phyloP scores from a whole-genome alignment of 768 basidiomycete species.

The Podaxis mareebaensis region DNA sequence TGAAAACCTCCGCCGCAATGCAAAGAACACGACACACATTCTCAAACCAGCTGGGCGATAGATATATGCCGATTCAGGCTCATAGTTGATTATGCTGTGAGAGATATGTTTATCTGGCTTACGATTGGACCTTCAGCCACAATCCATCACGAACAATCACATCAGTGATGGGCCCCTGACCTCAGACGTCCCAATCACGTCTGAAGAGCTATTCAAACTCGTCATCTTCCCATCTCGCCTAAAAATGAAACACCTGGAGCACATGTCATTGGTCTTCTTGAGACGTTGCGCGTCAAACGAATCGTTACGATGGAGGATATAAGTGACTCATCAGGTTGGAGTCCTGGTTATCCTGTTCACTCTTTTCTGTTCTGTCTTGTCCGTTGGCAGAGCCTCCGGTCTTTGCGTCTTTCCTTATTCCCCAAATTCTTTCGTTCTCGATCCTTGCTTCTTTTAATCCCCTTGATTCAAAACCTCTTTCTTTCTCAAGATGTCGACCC shows the following conservation, averaged over 20 bases:
- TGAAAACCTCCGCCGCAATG: not conserved
- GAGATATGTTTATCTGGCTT: not conserved
- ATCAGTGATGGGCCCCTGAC: not conserved
- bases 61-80: not conserved
- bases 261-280: not conserved
- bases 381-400: constrained; percentile 9
- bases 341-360: not conserved
- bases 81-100: not conserved
- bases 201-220: not conserved
- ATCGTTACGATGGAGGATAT: not conserved
- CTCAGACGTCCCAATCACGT: not conserved
- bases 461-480: not conserved
- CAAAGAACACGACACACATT: not conserved
- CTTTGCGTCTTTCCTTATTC: not conserved
- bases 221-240: not conserved
- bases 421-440: not conserved
- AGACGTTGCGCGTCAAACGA: not conserved
- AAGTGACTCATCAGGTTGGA: not conserved
- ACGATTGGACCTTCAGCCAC: not conserved
- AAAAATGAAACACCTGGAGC: not conserved
- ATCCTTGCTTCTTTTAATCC: not conserved
- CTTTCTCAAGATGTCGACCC: not conserved
- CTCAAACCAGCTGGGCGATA: not conserved
- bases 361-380: not conserved
- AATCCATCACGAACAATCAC: not conserved